Evolutionary conservation across 1,284 basidiomycete species (phyloP).

Genomic region (Testicularia cyperi): DNA sequence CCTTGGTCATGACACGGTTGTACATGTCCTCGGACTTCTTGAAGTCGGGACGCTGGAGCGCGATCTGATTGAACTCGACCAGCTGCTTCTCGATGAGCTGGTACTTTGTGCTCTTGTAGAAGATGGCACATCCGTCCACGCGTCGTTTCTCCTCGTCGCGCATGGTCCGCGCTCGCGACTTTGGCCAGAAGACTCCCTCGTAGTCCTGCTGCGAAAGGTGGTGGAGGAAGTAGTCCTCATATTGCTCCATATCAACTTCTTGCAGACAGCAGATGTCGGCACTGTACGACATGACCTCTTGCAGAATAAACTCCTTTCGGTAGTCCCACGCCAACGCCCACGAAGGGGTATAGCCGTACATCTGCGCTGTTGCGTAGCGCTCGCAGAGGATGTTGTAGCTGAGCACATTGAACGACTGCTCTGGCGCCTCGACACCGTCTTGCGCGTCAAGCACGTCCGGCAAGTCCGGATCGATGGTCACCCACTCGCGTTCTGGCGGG

Average conservation of each 20-base stretch:
- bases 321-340: conserved; percentile 97
- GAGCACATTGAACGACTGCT: conserved; percentile 74
- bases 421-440: conserved; percentile 43
- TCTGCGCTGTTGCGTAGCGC: conserved; percentile 79
- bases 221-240: conserved; percentile 87
- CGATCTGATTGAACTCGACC: conserved; percentile 90
- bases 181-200: conserved; percentile 90
- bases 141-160: conserved; percentile 77
- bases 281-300: conserved; percentile 79
- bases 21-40: conserved; percentile 99
- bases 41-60: conserved; percentile 90
- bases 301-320: conserved; percentile 84
- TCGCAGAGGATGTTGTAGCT: conserved; percentile 96
- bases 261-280: conserved; percentile 87
- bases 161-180: conserved; percentile 92
- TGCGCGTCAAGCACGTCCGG: conserved; percentile 62
- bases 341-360: conserved; percentile 95
- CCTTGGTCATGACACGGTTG: conserved; percentile 93
- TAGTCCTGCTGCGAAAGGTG: conserved; percentile 77
- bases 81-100: conserved; percentile 89
- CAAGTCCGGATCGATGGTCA: conserved; percentile 71
- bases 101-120: conserved; percentile 85
- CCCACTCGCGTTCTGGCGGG: conserved; percentile 83
- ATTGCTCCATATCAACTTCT: conserved; percentile 90
- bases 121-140: conserved; percentile 96